These are phyloP conservation scores for Globisporangium nodosum DNA, from an alignment of 352 stramenopile species.

Conservation along the genomic window DNA sequence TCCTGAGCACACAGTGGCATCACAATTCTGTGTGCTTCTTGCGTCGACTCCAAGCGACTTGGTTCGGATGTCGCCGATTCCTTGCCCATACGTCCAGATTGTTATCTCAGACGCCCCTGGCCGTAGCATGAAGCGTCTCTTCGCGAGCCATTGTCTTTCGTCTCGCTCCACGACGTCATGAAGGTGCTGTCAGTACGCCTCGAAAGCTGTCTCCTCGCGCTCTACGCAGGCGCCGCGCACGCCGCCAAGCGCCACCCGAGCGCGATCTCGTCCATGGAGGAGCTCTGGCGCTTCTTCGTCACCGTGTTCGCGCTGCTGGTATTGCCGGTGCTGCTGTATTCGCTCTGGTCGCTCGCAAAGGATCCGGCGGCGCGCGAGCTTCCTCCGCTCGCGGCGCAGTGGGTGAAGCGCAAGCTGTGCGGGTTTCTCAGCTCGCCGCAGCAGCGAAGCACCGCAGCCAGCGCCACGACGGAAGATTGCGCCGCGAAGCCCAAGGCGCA, in stretches of 20 bases:
- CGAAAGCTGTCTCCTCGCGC: background rate
- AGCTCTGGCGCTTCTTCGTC: slow-evolving; percentile 38
- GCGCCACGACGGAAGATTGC: background rate
- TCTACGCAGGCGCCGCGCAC: background rate
- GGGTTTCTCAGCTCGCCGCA: slow-evolving; percentile 19
- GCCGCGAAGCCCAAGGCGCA: slow-evolving; percentile 2
- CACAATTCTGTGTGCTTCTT: too few relatives aligned
- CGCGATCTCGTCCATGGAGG: slow-evolving; percentile 30
- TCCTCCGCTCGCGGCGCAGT: slow-evolving; percentile 17
- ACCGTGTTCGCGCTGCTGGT: slow-evolving; percentile 29
- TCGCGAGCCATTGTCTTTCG: background rate
- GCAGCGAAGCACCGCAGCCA: slow-evolving; percentile 2
- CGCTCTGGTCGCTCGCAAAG: slow-evolving; percentile 18
- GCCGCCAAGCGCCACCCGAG: slow-evolving; percentile 11
- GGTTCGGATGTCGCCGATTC: too few relatives aligned
- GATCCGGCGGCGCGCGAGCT: slow-evolving; percentile 27
- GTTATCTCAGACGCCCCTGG: too few relatives aligned
- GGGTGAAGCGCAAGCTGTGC: slow-evolving; percentile 21
- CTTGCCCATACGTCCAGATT: too few relatives aligned
- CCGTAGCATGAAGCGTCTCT: background rate
- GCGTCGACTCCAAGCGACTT: too few relatives aligned
- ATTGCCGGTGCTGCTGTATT: slow-evolving; percentile 30
- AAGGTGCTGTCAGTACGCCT: too few relatives aligned
- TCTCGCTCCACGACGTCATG: too few relatives aligned
- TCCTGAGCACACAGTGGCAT: too few relatives aligned